Base-by-base conservation (phyloP, 805 yeast genomes). In the Cyberlindnera euphorbiiphila region DNA sequence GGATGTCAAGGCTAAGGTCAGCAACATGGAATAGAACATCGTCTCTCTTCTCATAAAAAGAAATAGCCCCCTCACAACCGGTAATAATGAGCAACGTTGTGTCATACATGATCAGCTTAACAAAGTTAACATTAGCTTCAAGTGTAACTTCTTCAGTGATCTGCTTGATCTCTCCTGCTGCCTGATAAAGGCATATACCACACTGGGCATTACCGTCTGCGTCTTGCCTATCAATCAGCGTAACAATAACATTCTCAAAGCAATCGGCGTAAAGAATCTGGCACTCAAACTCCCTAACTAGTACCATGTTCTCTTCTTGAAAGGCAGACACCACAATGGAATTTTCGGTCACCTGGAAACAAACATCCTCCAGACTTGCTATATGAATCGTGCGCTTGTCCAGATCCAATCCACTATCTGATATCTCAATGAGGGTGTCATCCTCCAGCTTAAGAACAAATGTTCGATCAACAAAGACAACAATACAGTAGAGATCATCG, bases 391-490 rank as follows among this genome's bases (percentile, higher is more conserved):
- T 52, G 11, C 47, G 19, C 4, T 15, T 21, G 4, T 31, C 16
- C 15, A 52, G 6, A 2, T 48, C 52, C 5, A 54, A 20, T 2
- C 52, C 50, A 25, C 48, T 43, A 16, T 53, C 54, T 15, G 25
- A 20, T 4, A 53, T 31, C 13, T 62, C 69, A 2, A 54, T 55
- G 11, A 57, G 45, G 2, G 41, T 41, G 4, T 54, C 56, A 1
- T 45, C 42, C 6, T 55, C 57, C 34, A 51, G 58, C 39, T 63
- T 68, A 12, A 68, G 50, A 0, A 71, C 41, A 11, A 59, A 34
- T 0, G 74, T 60, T 33, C 60, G 64, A 45, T 63, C 69, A 4
- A 70, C 56, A 40, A 64, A 58, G 3, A 68, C 51, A 39, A 71
- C 64, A 3, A 65, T 44, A 14, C 69, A 43, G 34, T 52, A 65